Evolutionary conservation across 75 land plant species (phyloP).

Genomic region (Larix kaempferi): DNA sequence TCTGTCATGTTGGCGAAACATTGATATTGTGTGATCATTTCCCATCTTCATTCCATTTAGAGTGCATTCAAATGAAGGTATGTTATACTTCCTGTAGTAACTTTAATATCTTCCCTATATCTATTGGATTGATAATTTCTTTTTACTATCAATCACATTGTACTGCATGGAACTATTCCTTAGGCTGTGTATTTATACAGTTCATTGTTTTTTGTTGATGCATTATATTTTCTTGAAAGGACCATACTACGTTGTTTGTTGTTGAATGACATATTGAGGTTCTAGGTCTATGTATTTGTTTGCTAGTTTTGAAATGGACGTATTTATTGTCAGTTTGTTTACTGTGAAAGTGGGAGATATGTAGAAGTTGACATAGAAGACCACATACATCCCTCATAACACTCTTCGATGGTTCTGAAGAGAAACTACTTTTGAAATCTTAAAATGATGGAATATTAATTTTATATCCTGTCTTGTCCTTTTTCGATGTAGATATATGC

Average conservation of each 20-base stretch:
- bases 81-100: too few relatives aligned
- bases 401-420: not conserved
- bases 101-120: not conserved
- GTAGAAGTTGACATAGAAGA: too few relatives aligned
- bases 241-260: not conserved
- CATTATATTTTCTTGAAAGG: not conserved
- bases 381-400: too few relatives aligned
- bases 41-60: conserved; percentile 73
- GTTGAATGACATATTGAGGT: not conserved
- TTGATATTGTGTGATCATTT: conserved; percentile 85
- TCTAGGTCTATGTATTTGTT: not conserved
- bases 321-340: not conserved
- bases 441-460: not conserved
- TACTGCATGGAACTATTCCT: not conserved
- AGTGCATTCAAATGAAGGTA: conserved; percentile 71
- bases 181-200: not conserved
- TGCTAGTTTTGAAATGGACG: not conserved
- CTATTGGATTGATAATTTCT: not conserved
- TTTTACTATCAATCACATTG: not conserved
- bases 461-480: not conserved
- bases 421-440: not conserved
- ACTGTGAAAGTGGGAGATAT: too few relatives aligned
- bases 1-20: conserved; percentile 75
- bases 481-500: not conserved
- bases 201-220: not conserved